phyloP scores from a whole-genome alignment of 345 rosid species.

The Gossypium australe region DNA sequence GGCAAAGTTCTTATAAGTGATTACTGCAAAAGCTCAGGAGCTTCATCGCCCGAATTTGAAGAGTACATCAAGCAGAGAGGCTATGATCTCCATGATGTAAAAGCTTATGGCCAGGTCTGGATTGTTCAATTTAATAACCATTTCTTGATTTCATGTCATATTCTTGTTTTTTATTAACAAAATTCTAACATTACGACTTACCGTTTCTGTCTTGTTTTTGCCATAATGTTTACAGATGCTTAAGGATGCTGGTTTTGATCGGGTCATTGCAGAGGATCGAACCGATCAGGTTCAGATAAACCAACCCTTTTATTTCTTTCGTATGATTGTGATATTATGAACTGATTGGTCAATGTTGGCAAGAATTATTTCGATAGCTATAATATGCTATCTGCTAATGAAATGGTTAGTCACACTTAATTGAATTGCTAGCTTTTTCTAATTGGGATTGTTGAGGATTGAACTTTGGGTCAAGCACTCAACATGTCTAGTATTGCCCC shows the following conservation, averaged over 20 bases:
- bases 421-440: too few relatives aligned
- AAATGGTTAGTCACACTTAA: too few relatives aligned
- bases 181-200: background rate
- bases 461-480: too few relatives aligned
- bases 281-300: conserved; percentile 58
- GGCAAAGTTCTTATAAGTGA: conserved; percentile 92
- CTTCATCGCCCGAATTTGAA: conserved; percentile 59
- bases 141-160: conserved; percentile 2
- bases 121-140: conserved; percentile 4
- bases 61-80: conserved; percentile 84
- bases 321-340: background rate
- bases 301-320: background rate
- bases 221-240: conserved; percentile 53
- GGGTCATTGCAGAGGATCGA: conserved; percentile 73
- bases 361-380: background rate
- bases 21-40: conserved; percentile 71
- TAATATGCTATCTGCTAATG: too few relatives aligned
- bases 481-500: too few relatives aligned
- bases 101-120: conserved; percentile 76
- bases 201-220: background rate
- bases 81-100: conserved; percentile 81
- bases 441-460: too few relatives aligned
- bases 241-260: conserved; percentile 71
- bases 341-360: background rate
- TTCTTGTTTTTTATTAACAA: background rate